phyloP scores from a whole-genome alignment of 2,329 filamentous ascomycete genomes.

The Xylariaceae sp. region DNA sequence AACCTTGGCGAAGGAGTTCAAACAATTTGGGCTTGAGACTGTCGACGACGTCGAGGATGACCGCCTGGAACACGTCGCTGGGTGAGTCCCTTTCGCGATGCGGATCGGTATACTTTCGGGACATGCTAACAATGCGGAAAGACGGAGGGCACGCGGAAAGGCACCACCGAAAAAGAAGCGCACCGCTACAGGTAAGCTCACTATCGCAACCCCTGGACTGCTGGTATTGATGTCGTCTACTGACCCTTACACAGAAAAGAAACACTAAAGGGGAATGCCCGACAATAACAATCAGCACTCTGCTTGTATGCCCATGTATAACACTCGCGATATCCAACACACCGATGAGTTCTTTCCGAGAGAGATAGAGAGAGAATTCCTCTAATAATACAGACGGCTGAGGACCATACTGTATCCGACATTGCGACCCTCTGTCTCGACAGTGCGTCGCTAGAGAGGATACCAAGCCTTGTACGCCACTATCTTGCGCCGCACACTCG shows the following conservation, averaged over 20 bases:
- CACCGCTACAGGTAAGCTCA: conserved; percentile 32
- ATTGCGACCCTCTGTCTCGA: too few species aligned
- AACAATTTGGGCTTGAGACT: conserved; percentile 61
- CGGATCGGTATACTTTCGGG: neutral
- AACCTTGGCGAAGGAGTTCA: conserved; percentile 68
- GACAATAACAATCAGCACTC: neutral
- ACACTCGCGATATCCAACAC: conserved; percentile 3
- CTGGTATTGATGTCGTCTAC: conserved; percentile 3
- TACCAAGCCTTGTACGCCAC: too few species aligned
- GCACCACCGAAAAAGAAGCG: conserved; percentile 85
- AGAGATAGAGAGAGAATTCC: too few species aligned
- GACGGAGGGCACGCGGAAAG: conserved; percentile 76
- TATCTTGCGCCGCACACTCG: too few species aligned
- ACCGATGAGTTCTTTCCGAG: conserved; percentile 1
- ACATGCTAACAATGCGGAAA: conserved; percentile 35
- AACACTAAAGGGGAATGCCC: conserved; percentile 6
- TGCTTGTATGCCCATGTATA: conserved; percentile 8
- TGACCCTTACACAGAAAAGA: conserved; percentile 3
- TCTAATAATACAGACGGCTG: too few species aligned
- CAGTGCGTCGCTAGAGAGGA: too few species aligned
- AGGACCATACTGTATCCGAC: too few species aligned
- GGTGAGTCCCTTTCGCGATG: conserved; percentile 41
- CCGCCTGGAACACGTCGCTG: conserved; percentile 67
- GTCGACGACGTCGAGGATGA: conserved; percentile 75
- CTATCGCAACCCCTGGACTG: neutral